phyloP scores from a whole-genome alignment of 2,329 filamentous ascomycete species.

The Fusarium annulatum region DNA sequence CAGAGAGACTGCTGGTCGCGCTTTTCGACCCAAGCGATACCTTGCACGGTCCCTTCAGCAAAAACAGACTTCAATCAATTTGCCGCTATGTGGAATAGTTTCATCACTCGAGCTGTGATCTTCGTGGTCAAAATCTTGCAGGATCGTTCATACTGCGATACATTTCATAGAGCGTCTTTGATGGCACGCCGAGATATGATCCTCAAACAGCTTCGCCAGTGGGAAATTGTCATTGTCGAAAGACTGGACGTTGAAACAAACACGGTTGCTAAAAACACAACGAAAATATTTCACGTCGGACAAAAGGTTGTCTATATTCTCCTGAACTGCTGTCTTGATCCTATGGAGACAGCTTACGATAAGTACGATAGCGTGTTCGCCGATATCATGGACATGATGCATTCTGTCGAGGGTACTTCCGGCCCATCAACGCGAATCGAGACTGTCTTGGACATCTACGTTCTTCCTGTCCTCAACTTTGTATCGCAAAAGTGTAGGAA shows the following conservation, averaged over 20 bases:
- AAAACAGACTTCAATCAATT: background rate
- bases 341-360: background rate
- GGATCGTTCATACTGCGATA: background rate
- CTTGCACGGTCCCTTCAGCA: background rate
- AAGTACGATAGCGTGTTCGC: background rate
- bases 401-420: background rate
- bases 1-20: no score
- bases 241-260: background rate
- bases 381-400: background rate
- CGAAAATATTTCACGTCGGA: background rate
- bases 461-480: background rate
- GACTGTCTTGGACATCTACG: background rate
- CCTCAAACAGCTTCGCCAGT: background rate
- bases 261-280: background rate
- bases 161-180: background rate
- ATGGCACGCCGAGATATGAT: background rate
- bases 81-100: background rate
- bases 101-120: background rate
- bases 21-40: background rate
- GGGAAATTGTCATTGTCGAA: background rate
- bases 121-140: background rate
- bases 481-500: background rate
- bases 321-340: background rate
- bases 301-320: background rate
- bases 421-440: background rate